These are phyloP conservation scores for Termitomyces sp. DNA, from an alignment of 1,284 basidiomycete genomes.

Conservation along the genomic window DNA sequence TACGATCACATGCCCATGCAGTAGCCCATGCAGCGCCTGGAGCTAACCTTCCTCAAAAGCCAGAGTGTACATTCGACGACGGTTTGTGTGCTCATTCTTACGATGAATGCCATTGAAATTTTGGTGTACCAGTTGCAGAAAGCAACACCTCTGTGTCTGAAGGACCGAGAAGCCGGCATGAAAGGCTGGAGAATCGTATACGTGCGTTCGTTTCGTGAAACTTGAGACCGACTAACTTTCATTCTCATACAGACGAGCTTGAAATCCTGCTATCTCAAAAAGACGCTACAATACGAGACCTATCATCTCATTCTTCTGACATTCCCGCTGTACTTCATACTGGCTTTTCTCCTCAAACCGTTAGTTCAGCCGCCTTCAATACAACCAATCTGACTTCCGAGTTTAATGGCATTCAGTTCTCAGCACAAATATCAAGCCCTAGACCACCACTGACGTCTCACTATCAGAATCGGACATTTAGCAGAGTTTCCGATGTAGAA, in stretches of 20 bases:
- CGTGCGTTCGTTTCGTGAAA: conserved; percentile 38
- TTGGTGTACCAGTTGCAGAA: conserved; percentile 33
- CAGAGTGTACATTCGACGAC: conserved; percentile 69
- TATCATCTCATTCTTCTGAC: conserved; percentile 2
- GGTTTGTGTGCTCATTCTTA: conserved; percentile 27
- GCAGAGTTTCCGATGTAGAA: conserved; percentile 6
- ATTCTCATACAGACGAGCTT: conserved; percentile 47
- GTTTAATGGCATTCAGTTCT: conserved; percentile 7
- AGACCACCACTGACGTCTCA: conserved; percentile 6
- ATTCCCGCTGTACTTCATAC: conserved; percentile 1
- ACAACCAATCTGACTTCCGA: conserved; percentile 3
- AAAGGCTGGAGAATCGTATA: conserved; percentile 60
- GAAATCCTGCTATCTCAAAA: conserved; percentile 46
- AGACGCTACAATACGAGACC: conserved; percentile 22
- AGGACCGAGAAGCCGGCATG: conserved; percentile 52
- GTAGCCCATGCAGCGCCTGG: conserved; percentile 52
- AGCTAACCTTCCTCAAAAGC: conserved; percentile 42
- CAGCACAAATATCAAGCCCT: conserved; percentile 4
- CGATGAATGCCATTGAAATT: neutral
- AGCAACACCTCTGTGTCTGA: conserved; percentile 31
- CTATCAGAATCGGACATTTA: conserved; percentile 9
- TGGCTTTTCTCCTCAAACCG: conserved; percentile 1
- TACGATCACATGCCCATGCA: conserved; percentile 61
- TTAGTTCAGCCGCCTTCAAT: conserved; percentile 1
- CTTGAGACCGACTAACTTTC: conserved; percentile 5